These are phyloP conservation scores for Thalia dealbata DNA, from an alignment of 176 grass and related monocot species.

Conservation along the genomic window DNA sequence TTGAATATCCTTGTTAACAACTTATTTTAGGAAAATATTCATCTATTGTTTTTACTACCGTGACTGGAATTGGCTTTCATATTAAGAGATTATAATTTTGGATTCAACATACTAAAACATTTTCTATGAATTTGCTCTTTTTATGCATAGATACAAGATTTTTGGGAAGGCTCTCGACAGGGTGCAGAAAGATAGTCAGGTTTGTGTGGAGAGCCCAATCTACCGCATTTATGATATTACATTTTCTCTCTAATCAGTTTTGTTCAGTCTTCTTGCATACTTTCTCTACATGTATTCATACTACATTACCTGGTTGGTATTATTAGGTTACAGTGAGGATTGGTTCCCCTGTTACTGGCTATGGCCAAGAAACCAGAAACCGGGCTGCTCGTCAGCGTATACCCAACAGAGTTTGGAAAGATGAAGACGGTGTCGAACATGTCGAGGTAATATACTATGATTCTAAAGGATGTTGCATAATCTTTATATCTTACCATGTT, in stretches of 20 bases:
- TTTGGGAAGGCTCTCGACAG: conserved; percentile 85
- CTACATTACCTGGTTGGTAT: not conserved
- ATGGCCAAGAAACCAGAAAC: conserved; percentile 91
- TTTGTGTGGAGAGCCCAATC: conserved; percentile 10
- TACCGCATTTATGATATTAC: not conserved
- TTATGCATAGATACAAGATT: conserved; percentile 65
- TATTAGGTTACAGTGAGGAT: conserved; percentile 65
- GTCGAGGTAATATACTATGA: conserved; percentile 40
- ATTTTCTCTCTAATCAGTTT: not conserved
- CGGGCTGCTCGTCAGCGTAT: conserved; percentile 81
- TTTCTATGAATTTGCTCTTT: conserved; percentile 14
- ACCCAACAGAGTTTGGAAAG: conserved; percentile 81
- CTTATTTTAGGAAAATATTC: no score
- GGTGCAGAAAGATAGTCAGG: conserved; percentile 79
- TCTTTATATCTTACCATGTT: not conserved
- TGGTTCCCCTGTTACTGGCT: conserved; percentile 85
- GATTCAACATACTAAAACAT: not conserved
- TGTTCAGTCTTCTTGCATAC: not conserved
- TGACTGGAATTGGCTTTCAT: no score
- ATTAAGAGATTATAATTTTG: no score
- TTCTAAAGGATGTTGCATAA: no score
- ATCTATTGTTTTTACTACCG: no score
- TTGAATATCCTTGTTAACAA: no score
- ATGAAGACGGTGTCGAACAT: conserved; percentile 92
- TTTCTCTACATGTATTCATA: conserved; percentile 8